Percentiles rank a stretch among this genome's conserved stretches.
These are phyloP conservation scores for Vitis hybrid DNA, from an alignment of 177 flowering plant species.

Conservation along the genomic window DNA sequence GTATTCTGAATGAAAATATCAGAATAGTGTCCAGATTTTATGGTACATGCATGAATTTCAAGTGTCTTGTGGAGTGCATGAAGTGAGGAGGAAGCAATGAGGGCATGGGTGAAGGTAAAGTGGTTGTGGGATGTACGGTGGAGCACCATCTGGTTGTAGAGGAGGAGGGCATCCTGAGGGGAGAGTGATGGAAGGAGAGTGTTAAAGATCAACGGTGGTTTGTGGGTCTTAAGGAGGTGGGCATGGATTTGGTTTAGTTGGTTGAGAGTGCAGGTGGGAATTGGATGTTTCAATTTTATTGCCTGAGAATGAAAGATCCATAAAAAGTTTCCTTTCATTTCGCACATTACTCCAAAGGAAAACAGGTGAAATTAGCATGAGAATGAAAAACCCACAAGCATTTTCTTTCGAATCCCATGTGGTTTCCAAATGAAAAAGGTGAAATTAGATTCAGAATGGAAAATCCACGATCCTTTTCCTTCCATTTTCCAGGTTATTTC, in stretches of 20 bases:
- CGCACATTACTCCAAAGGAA: too few species aligned
- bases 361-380: too few species aligned
- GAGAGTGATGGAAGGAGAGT: constrained; percentile 20
- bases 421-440: too few species aligned
- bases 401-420: too few species aligned
- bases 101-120: constrained; percentile 39
- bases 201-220: constrained; percentile 29
- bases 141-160: constrained; percentile 38
- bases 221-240: constrained; percentile 24
- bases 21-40: constrained; percentile 30
- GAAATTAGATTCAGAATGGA: too few species aligned
- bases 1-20: constrained; percentile 39
- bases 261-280: constrained; percentile 6
- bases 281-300: neutral
- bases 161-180: constrained; percentile 29
- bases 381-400: too few species aligned
- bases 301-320: too few species aligned
- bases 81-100: constrained; percentile 27
- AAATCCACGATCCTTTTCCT: too few species aligned
- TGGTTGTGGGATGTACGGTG: constrained; percentile 32
- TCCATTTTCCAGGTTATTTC: too few species aligned
- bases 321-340: too few species aligned
- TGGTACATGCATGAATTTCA: constrained; percentile 32
- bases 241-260: constrained; percentile 36
- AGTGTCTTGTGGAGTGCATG: constrained; percentile 22